Evolutionary conservation across 371 early-diverging fungal species (phyloP).

Genomic region (Ecytonucleospora hepatopenaei): DNA sequence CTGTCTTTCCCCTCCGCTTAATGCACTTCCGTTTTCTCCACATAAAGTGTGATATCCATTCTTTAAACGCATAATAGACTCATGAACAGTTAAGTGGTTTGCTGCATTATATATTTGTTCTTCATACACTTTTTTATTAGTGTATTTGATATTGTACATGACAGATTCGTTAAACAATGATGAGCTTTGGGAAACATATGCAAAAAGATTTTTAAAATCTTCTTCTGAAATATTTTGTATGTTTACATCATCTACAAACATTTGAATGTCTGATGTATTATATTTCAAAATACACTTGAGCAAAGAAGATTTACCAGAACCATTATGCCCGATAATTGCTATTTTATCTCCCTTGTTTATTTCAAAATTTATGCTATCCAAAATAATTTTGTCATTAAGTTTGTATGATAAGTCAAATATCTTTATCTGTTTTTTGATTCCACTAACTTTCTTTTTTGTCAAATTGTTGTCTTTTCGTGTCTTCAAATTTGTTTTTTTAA

Average conservation of each 20-base stretch:
- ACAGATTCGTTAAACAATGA: conserved; percentile 48
- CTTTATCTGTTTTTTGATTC: conserved; percentile 20
- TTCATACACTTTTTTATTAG: conserved; percentile 12
- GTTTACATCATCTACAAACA: conserved; percentile 74
- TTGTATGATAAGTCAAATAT: conserved; percentile 9
- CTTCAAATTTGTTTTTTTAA: conserved; percentile 1
- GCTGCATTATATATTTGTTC: conserved; percentile 21
- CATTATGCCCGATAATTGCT: conserved; percentile 63
- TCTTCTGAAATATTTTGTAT: conserved; percentile 62
- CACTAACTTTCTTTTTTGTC: not conserved
- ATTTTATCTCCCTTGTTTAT: conserved; percentile 55
- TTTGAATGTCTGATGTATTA: conserved; percentile 67
- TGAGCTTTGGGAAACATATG: conserved; percentile 50
- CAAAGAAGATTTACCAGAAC: conserved; percentile 54
- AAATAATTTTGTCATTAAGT: conserved; percentile 12
- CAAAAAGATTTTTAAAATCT: conserved; percentile 53
- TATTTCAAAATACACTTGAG: conserved; percentile 58
- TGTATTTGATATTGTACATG: conserved; percentile 49
- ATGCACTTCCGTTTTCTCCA: conserved; percentile 67
- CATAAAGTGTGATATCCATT: conserved; percentile 67
- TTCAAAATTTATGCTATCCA: conserved; percentile 40
- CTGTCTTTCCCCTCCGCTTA: conserved; percentile 63
- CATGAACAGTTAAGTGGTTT: conserved; percentile 30
- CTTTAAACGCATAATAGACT: conserved; percentile 52
- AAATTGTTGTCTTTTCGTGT: not conserved